Base-by-base conservation (phyloP, 305 asterid species). In the Rubia balearica region DNA sequence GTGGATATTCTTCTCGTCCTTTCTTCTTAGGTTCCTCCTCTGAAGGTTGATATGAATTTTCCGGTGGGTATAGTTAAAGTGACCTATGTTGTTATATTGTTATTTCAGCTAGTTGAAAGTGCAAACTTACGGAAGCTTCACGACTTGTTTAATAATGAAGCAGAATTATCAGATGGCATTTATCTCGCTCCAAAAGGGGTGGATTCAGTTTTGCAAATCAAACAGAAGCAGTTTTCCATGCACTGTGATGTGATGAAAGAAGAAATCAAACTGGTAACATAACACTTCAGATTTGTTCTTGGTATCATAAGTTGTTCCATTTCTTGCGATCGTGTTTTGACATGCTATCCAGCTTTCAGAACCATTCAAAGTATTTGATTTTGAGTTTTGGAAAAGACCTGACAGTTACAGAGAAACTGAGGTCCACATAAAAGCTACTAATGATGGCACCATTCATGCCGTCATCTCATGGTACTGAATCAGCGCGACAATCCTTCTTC, bases 321-420 rank as follows among this genome's bases (percentile, higher is more conserved):
- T 43, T 66, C 24, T 62, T 17, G 19, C 40, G 17, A 69, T 78
- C 76, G 36, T 79, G 68, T 71, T 75, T 42, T 74, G 74, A 69
- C 70, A 60, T 75, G 60, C 63, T 72, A 66, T 83, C 64, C 85
- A 90, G 98, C 88, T 93, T 49, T 90, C 97, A 75, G 96, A 88
- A 73, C 97, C 98, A 65, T 90, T 90, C 86, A 85, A 88, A 85
- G 75, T 90, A 77, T 93, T 90, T 83, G 97, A 89, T 46, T 90
- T 93, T 81, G 98, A 93, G 77, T 93, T 93, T 73, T 93, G 92
- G 96, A 93, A 77, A 87, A 84, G 96, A 81, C 98, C 96, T 46
- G 95, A 88, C 45, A 87, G 96, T 76, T 82, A n/a, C 60, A 82
- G 90, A 70, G 87, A 83, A 85, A 79, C 90, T 33, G 83, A 88